Conservation (phyloP, 495 filamentous ascomycete species). For the Aspergillus campestris region DNA sequence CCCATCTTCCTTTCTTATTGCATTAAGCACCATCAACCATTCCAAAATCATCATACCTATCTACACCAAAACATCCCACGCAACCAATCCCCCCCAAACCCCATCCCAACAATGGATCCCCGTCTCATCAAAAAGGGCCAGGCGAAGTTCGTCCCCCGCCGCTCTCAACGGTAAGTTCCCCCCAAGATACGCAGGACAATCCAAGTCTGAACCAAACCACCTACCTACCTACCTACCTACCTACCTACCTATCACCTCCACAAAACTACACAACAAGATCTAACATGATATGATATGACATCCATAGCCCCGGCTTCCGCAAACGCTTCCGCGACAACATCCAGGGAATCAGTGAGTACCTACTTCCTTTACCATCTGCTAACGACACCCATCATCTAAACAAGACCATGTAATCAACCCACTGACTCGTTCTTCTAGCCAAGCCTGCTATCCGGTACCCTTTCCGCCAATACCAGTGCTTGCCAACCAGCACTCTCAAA, state of each 20-base stretch:
- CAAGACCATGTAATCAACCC: not conserved
- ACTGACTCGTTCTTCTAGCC: slow-evolving; percentile 30
- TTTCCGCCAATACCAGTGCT: not conserved
- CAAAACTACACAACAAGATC: slow-evolving; percentile 13
- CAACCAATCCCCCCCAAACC: no score
- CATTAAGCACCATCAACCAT: no score
- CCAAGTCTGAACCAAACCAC: no score
- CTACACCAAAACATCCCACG: no score
- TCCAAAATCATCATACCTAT: no score
- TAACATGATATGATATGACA: not conserved
- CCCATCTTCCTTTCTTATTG: no score
- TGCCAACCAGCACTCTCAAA: not conserved
- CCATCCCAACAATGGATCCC: no score
- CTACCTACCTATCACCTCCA: slow-evolving; percentile 51
- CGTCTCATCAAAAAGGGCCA: no score
- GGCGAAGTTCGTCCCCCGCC: no score
- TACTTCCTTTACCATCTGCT: not conserved
- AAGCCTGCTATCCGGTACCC: slow-evolving; percentile 60
- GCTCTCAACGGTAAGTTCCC: no score
- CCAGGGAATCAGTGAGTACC: slow-evolving; percentile 53
- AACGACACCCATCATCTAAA: not conserved
- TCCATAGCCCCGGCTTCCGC: slow-evolving; percentile 45
- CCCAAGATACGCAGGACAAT: no score
- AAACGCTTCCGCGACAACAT: slow-evolving; percentile 54
- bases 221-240: not conserved